Evolutionary conservation across 805 yeast genomes (phyloP), one percentile per base, ranked within the genome.

Genomic region (Saccharomycopsis guyanensis): DNA sequence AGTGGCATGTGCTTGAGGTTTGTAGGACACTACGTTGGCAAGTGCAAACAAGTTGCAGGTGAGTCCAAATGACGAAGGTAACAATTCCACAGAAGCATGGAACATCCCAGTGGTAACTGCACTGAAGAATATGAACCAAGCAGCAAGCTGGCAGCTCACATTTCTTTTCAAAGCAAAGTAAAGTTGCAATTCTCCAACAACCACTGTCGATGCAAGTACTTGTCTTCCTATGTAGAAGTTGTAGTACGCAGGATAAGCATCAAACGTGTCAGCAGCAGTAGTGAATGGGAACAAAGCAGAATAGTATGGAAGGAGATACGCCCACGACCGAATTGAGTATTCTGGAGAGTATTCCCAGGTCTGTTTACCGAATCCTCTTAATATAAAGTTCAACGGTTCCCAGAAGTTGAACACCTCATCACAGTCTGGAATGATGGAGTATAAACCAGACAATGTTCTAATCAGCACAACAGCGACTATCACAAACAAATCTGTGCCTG

Each of bases 331-430:
- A 45, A 89, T 86, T 15, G 95, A 86, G 57, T 76, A 86, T 45
- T 73, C 83, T 0, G 97, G 96, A 0, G 96, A 86, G 61, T 89
- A 91, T 59, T 89, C 97, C 97, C 97, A 89, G 0, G 97, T 89
- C 62, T 88, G 88, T 56, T 88, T 84, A 1, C 97, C 97, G 61
- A 87, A 86, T 2, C 82, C 83, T 53, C 95, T 73, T 1, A 82
- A 63, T 31, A 89, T 55, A 43, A 82, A 70, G 59, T 91, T 89
- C 48, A 91, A 66, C 0, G 97, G 96, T 54, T 91, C 97, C 91
- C 96, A 88, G 64, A 86, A 91, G 59, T 91, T 91, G 72, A 76
- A 91, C 0, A 75, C 80, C 62, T 91, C 97, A 62, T 91, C 97
- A 60, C 97, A 89, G 57, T 89, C 97, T 1, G 93, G 77, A 23